These are phyloP conservation scores for Cinchona pubescens DNA, from an alignment of 257 asterid species.

Conservation along the genomic window DNA sequence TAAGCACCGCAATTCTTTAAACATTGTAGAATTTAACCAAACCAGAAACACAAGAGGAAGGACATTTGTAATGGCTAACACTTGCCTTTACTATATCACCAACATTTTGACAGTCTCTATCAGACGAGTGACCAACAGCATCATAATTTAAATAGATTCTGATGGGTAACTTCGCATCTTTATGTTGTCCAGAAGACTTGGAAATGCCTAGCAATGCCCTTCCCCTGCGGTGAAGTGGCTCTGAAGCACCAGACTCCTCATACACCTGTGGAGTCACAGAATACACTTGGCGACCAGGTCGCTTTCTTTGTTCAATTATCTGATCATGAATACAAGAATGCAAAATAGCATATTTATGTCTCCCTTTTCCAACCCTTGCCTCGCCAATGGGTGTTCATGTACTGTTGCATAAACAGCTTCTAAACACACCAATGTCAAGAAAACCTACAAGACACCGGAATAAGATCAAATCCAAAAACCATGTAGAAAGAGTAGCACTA, in stretches of 20 bases:
- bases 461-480: neutral
- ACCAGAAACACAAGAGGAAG: neutral
- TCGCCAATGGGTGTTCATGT: constrained; percentile 36
- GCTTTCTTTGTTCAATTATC: constrained; percentile 74
- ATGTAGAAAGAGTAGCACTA: neutral
- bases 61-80: constrained; percentile 11
- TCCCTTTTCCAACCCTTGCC: constrained; percentile 41
- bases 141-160: constrained; percentile 91
- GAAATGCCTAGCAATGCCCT: constrained; percentile 62
- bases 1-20: neutral
- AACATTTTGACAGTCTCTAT: constrained; percentile 80
- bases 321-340: constrained; percentile 96
- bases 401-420: constrained; percentile 50
- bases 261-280: constrained; percentile 86
- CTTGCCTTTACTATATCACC: constrained; percentile 91
- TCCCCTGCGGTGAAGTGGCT: constrained; percentile 45
- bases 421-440: constrained; percentile 52
- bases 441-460: constrained; percentile 38
- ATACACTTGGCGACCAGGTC: constrained; percentile 77
- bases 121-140: constrained; percentile 96
- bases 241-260: constrained; percentile 41
- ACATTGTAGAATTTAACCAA: neutral
- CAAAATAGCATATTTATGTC: constrained; percentile 38
- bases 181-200: constrained; percentile 31
- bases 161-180: constrained; percentile 71